Conservation (phyloP, 306 rosid genomes). For the Trifolium subterraneum region DNA sequence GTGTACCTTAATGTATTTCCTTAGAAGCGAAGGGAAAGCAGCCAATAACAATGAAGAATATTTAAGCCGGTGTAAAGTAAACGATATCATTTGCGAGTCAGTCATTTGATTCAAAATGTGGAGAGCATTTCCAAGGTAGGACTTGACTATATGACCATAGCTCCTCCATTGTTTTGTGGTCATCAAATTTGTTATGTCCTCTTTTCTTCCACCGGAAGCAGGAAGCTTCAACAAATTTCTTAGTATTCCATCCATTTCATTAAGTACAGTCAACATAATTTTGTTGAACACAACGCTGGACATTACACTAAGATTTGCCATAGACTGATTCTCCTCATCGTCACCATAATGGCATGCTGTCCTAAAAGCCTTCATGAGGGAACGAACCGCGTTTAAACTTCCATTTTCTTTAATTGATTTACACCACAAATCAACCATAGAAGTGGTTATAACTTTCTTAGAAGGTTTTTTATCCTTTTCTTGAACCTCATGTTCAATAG, state of each 20-base stretch:
- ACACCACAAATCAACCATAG: conserved; percentile 87
- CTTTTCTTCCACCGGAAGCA: conserved; percentile 79
- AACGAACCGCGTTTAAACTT: conserved; percentile 68
- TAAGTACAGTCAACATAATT: conserved; percentile 82
- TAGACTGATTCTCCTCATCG: conserved; percentile 64
- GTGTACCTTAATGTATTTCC: conserved; percentile 87
- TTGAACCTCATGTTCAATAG: conserved; percentile 39
- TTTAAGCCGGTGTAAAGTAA: conserved; percentile 78
- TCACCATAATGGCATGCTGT: conserved; percentile 97
- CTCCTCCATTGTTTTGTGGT: conserved; percentile 74
- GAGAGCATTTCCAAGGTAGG: conserved; percentile 93
- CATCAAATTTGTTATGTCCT: conserved; percentile 69
- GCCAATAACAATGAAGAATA: conserved; percentile 79
- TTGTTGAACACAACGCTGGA: conserved; percentile 89
- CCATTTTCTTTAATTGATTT: conserved; percentile 61
- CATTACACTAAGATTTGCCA: conserved; percentile 66
- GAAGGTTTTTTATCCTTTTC: conserved; percentile 52
- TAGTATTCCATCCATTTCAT: conserved; percentile 88
- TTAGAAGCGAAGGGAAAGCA: conserved; percentile 84
- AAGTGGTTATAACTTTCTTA: conserved; percentile 63
- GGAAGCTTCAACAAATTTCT: conserved; percentile 83
- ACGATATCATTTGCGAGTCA: conserved; percentile 87
- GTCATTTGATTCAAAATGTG: conserved; percentile 97
- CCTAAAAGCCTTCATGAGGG: conserved; percentile 78
- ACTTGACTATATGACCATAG: conserved; percentile 76